Conservation (phyloP, 441 rosid genomes). For the Gossypium davidsonii region DNA sequence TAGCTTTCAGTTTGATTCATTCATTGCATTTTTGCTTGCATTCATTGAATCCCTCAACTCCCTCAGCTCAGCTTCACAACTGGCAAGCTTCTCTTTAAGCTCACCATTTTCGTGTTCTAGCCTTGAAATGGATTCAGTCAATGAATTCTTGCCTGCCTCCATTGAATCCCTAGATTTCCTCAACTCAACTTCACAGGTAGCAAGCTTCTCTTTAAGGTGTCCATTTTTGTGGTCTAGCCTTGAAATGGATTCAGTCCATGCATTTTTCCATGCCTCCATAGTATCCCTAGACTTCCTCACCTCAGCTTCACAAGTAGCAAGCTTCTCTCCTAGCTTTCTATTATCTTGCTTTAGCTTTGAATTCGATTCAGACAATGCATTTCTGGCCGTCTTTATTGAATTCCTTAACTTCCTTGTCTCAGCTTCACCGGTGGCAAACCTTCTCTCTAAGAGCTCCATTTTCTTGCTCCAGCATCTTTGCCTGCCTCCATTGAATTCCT, state of each 20-base stretch:
- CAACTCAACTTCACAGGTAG: neutral
- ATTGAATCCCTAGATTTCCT: neutral
- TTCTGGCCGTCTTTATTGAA: no score
- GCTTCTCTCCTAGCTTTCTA: neutral
- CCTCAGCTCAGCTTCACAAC: neutral
- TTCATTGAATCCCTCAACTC: neutral
- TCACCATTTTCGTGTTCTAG: neutral
- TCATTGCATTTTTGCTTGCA: neutral
- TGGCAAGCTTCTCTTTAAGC: neutral
- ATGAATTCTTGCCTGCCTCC: neutral
- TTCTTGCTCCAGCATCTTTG: neutral
- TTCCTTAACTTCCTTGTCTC: neutral
- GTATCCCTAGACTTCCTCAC: neutral
- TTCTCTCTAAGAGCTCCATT: neutral
- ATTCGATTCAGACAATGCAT: neutral
- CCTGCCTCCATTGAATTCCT: constrained; percentile 27
- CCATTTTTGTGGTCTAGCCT: neutral
- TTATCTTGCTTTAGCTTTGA: neutral
- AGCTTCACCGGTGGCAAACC: neutral
- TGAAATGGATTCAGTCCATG: neutral
- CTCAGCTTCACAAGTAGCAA: neutral
- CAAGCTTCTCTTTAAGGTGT: neutral
- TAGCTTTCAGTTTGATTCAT: neutral
- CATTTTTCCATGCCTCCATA: neutral
- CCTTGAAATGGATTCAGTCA: neutral